These are phyloP conservation scores for Petasospora rhodanensis DNA, from an alignment of 1,139 yeast species.

Conservation along the genomic window DNA sequence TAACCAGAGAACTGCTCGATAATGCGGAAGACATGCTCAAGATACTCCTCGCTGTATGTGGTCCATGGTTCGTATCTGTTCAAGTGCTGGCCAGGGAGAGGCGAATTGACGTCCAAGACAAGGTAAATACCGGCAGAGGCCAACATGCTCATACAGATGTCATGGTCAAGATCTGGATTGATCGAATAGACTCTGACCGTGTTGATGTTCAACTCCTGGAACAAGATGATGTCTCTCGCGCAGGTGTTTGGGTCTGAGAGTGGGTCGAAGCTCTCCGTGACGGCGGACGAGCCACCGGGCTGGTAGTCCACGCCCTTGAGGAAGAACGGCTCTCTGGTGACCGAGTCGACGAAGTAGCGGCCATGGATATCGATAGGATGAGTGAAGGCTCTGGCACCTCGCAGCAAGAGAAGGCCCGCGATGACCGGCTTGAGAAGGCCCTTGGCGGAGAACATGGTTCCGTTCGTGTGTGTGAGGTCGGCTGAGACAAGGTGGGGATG, in stretches of 20 bases:
- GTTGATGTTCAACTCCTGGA: slow-evolving; percentile 75
- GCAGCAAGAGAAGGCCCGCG: slow-evolving; percentile 1
- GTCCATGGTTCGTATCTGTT: slow-evolving; percentile 89
- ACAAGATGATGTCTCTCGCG: slow-evolving; percentile 67
- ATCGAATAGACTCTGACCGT: slow-evolving; percentile 85
- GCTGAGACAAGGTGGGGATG: too few species aligned
- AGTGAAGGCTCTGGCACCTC: slow-evolving; percentile 29
- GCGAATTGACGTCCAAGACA: slow-evolving; percentile 87
- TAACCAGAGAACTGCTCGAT: slow-evolving; percentile 80
- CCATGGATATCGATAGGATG: slow-evolving; percentile 64
- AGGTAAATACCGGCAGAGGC: slow-evolving; percentile 91
- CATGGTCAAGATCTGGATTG: slow-evolving; percentile 80
- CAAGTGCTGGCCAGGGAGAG: slow-evolving; percentile 69
- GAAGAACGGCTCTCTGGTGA: slow-evolving; percentile 75
- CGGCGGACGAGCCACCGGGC: slow-evolving; percentile 82
- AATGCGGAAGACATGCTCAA: slow-evolving; percentile 73
- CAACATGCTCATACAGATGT: slow-evolving; percentile 83
- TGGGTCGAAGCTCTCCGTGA: slow-evolving; percentile 54
- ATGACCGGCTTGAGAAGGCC: too few species aligned
- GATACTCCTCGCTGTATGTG: slow-evolving; percentile 63
- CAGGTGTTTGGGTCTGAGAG: slow-evolving; percentile 65
- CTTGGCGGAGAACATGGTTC: too few species aligned
- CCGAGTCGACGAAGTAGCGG: slow-evolving; percentile 68
- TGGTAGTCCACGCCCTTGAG: slow-evolving; percentile 83
- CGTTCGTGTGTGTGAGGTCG: too few species aligned